These are phyloP conservation scores for Hericium alpestre DNA, from an alignment of 768 basidiomycete genomes.

Conservation along the genomic window DNA sequence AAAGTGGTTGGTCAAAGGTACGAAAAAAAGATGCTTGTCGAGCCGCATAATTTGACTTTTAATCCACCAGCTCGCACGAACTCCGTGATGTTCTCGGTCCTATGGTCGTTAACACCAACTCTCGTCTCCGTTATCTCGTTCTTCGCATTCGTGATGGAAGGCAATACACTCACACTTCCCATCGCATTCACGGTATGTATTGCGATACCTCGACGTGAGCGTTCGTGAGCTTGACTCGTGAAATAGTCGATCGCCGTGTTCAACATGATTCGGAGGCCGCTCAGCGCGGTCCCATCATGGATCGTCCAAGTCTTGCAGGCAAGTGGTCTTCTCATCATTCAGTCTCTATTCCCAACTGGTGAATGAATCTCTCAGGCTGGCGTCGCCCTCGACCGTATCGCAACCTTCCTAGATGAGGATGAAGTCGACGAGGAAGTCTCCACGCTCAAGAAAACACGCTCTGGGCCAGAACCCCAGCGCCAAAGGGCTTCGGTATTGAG, in stretches of 20 bases:
- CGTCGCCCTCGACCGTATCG: conserved; percentile 51
- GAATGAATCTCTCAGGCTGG: conserved; percentile 20
- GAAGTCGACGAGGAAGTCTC: conserved; percentile 55
- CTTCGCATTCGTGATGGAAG: conserved; percentile 58
- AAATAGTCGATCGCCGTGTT: conserved; percentile 68
- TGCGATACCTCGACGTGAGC: conserved; percentile 2
- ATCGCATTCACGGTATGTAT: conserved; percentile 72
- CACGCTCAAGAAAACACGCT: conserved; percentile 32
- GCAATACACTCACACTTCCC: conserved; percentile 65
- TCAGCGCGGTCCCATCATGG: conserved; percentile 74
- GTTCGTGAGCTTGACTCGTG: neutral
- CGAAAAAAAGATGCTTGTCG: neutral
- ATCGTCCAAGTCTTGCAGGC: conserved; percentile 55
- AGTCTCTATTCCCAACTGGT: no score
- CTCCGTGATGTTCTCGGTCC: conserved; percentile 52
- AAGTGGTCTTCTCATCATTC: no score
- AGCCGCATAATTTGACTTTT: neutral
- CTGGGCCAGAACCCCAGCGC: conserved; percentile 13
- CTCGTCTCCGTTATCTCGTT: conserved; percentile 75
- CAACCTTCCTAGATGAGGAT: conserved; percentile 49
- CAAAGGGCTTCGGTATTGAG: conserved; percentile 35
- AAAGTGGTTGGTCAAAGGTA: conserved; percentile 67
- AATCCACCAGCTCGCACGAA: conserved; percentile 52
- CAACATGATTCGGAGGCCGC: conserved; percentile 68
- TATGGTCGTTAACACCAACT: conserved; percentile 73